phyloP scores from a whole-genome alignment of 2,329 filamentous ascomycete genomes.

The Grosmannia huntii region DNA sequence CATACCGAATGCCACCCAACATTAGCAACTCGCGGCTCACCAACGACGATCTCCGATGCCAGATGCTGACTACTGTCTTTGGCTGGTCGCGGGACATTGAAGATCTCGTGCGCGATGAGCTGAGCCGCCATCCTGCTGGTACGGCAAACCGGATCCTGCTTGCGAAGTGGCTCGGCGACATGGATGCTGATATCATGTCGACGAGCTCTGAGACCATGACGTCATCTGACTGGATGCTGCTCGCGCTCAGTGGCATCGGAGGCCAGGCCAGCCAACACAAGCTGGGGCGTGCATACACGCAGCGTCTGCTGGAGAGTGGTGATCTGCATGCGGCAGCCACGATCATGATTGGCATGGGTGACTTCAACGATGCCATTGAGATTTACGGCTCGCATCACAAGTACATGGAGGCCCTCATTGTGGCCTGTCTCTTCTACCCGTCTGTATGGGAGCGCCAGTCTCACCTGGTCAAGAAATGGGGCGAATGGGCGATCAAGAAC shows the following conservation, averaged over 20 bases:
- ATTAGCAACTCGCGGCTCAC: slow-evolving; percentile 47
- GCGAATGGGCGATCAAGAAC: slow-evolving; percentile 77
- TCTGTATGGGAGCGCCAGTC: slow-evolving; percentile 84
- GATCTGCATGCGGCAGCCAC: slow-evolving; percentile 88
- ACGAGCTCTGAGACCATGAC: slow-evolving; percentile 78
- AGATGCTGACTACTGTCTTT: slow-evolving; percentile 91
- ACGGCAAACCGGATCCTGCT: slow-evolving; percentile 72
- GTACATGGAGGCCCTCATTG: slow-evolving; percentile 83
- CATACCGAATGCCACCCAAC: slow-evolving; percentile 58
- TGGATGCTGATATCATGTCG: slow-evolving; percentile 68
- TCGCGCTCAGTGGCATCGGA: slow-evolving; percentile 82
- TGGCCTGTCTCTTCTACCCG: slow-evolving; percentile 74
- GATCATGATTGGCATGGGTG: slow-evolving; percentile 83
- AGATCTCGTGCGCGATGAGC: slow-evolving; percentile 71
- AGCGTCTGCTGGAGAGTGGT: slow-evolving; percentile 75
- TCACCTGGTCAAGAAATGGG: slow-evolving; percentile 85
- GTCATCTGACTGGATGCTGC: slow-evolving; percentile 90
- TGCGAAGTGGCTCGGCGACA: slow-evolving; percentile 84
- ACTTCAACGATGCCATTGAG: slow-evolving; percentile 89
- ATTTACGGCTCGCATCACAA: slow-evolving; percentile 85
- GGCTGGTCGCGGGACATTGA: slow-evolving; percentile 84
- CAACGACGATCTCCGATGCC: slow-evolving; percentile 67
- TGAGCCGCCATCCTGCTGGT: slow-evolving; percentile 58
- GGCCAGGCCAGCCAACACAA: slow-evolving; percentile 71
- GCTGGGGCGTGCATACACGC: slow-evolving; percentile 79